Base-by-base conservation (phyloP, 345 rosid species). In the Ricinus communis region DNA sequence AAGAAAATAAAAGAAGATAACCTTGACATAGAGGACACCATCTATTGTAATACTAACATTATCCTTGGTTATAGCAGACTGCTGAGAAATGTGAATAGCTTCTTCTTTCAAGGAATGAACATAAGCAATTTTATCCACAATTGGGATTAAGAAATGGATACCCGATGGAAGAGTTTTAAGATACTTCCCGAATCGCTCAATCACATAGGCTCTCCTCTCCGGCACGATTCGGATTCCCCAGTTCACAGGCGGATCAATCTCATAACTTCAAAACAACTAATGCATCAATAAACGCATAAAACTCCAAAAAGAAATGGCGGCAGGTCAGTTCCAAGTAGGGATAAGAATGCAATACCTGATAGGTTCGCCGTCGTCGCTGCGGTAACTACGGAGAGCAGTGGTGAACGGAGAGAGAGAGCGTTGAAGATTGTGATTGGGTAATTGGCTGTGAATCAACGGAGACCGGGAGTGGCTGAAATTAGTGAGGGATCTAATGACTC, bases 51-150 rank as follows among this genome's bases (percentile, higher is more conserved):
- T 90, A 88, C 93, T 90, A 78, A 95, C 99, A 82, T 90, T 92
- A 75, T 95, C 99, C 75, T 88, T 90, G 7, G 99, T 95, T 43
- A 92, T 92, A 57, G 99, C 97, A 25, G 96, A 82, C 73, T 95
- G 98, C 43, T 92, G 91, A 3, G 96, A 92, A 38, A 92, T 92
- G 4, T 93, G 96, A 38, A 95, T 95, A 0, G 99, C 93, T 79
- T 92, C 98, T 75, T 95, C 99, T 85, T 95, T 95, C 72, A 95
- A 88, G 30, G 99, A 90, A 78, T 95, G 99, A 27, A 92, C 98
- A 21, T 95, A 95, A 25, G 98, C 97, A 57, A 92, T 92, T 60
- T 91, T 87, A 77, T 95, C 97, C 43, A 92, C 98, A 8, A 91
- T 46, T 0, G 99, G 99, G 65, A 95, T 76, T 70, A 95, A 85